Evolutionary conservation across 352 stramenopile genomes (phyloP), one percentile per base, ranked within the genome.

Genomic region (Globisporangium heterothallicum): DNA sequence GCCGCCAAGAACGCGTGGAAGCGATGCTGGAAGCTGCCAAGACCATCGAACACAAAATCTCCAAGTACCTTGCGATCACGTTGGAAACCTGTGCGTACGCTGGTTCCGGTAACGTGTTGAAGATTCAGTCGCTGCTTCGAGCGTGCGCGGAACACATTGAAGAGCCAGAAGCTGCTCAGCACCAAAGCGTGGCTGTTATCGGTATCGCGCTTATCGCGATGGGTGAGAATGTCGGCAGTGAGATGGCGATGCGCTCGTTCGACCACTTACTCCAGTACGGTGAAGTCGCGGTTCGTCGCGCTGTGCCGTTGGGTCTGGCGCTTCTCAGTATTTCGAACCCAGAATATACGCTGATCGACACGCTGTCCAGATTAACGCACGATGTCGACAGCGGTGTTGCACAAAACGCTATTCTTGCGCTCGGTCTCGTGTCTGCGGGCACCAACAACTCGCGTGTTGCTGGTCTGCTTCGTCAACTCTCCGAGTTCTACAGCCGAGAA

Each of bases 251-350:
- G 58, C 84, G 97, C 58, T 97, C 96, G 36, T 99, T 99, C 64
- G 97, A 99, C 55, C 97, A 99, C 68, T 83, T 99, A 60, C 84
- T 99, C 29, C 97, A 99, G 71, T 99, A 99, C 68, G 97, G 97
- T 38, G 97, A 99, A 72, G 80, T 99, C 30, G 88, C 92, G 6
- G 96, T 99, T 49, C 93, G 97, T 54, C 88, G 97, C 22, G 97
- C 95, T 19, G 96, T 99, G 30, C 97, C 97, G 18, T 80, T 99
- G 22, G 92, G 96, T 9, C 81, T 99, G 49, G 95, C 96, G 46
- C 68, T 99, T 27, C 75, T 98, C 27, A 94, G 98, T 59, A 85
- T 99, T 46, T 98, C 94, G 18, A 97, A 99, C 74, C 96, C 97
- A 29, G 96, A 99, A 63, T 99, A 98, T 64, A 83, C 81, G 46